Base-by-base conservation (phyloP, 306 rosid genomes). In the Neltuma alba region DNA sequence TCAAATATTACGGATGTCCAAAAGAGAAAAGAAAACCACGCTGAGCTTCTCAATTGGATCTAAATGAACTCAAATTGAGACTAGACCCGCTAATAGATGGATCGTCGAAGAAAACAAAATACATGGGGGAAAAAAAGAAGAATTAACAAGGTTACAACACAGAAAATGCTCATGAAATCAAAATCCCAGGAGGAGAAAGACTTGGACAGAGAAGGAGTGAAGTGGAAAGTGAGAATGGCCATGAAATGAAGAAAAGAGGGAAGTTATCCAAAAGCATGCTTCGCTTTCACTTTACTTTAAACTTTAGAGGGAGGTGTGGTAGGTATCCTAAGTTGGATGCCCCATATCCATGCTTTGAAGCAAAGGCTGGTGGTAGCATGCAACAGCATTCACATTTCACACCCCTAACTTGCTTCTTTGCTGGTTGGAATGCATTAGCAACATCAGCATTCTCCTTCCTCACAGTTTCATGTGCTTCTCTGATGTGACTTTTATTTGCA, bases 321-420 rank as follows among this genome's bases (percentile, higher is more conserved):
- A 15, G 84, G 94, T 81, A 86, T 90, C 88, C 90, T 67, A 86
- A 77, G 88, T 64, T 47, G 61, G 55, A 41, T 70, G 60, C 62
- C 20, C 18, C 44, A 64, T 54, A 54, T 70, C 47, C 64, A 66
- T 41, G 21, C 37, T 23, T 33, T 42, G 23, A 6, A 33, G 34
- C 10, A 12, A 37, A 55, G 55, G 55, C 18, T 0, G 4, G 78
- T 47, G 45, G 54, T 21, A 67, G 79, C 58, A 74, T 63, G 62
- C 20, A 45, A 16, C 80, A 27, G 4, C 36, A 33, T n/a, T n/a
- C n/a, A n/a, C n/a, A n/a, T n/a, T n/a, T n/a, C 36, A 2, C 2
- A 33, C 23, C 50, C 33, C 31, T 57, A 40, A 14, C n/a, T 2
- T 45, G 44, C 37, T 38, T 30, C 16, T 30, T 58, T 60, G 88